Evolutionary conservation across 2,329 filamentous ascomycete species (phyloP), one percentile per base, ranked within the genome.

Genomic region (Triangularia verruculosa): DNA sequence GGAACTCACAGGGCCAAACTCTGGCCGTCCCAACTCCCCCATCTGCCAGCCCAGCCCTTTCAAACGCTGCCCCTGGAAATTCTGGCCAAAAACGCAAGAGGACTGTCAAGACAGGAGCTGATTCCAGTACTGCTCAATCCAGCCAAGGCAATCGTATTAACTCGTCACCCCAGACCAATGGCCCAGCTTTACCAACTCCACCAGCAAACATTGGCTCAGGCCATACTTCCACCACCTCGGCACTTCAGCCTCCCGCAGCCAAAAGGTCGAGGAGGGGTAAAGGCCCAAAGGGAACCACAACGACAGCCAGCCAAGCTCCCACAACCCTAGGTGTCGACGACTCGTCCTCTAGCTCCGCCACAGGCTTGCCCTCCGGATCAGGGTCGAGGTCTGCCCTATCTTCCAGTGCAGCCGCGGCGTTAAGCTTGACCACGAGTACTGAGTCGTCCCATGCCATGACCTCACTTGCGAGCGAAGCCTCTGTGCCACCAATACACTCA

Each of bases 201-300:
- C 30, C 58, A 39, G 62, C 12, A 34, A 67, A 57, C 20, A 32
- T 34, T 53, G 39, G 28, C 8, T 24, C 57, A 4, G 39, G 54
- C 9, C 47, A 43, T 17, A 27, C 53, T 17, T 15, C 59, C 27
- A 22, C 61, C 11, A 28, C 56, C 30, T 8, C 61, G 25, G 61
- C 71, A 70, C 20, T 66, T 63, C 28, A 62, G 13, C 64, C 70
- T 1, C 75, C 77, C 12, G 68, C 74, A 47, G 64, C 76, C 1
- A 80, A 80, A 63, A 72, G 76, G 28, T 76, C 77, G 61, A 72
- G 76, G 12, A 79, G 78, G 61, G 71, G 70, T 17, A 77, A 74
- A 55, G 73, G 74, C 13, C 52, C 72, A 15, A 70, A 66, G 58
- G 13, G 65, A 30, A 56, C 64, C 39, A 20, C 39, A 11, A 17